Evolutionary conservation across 108 stramenopile species (phyloP), one percentile per base, ranked within the genome.

Genomic region (Conticribra weissflogii): DNA sequence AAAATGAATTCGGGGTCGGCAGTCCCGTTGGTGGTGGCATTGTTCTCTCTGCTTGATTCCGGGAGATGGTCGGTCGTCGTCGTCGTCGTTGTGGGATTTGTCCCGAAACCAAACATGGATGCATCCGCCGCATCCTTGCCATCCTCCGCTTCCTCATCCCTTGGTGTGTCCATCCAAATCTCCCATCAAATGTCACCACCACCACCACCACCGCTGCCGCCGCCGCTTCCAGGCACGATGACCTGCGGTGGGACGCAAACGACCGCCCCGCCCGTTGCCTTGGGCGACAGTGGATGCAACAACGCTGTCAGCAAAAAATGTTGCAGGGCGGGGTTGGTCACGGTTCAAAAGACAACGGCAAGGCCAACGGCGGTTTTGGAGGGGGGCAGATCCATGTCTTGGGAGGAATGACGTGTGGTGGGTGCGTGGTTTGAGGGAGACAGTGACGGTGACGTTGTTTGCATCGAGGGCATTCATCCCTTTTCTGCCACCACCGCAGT

Each of bases 301-400:
- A 95, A 64, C 33, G 89, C 88, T 14, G 85, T 83, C 27, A 89
- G 75, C 19, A 95, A 66, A 3, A 95, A 64, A 31, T 81, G 76
- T 23, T 85, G 65, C 2, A 95, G 63, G 3, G 88, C 85, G 14
- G 63, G 65, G 62, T 95, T 90, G 30, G 88, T 79, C 16, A 95
- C 51, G 18, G 85, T 82, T 17, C 83, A 82, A 69, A 95, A 92
- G 33, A 86, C 84, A 29, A 88, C 81, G 9, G 87, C 68, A 23
- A 90, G 55, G 22, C 78, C 83, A 76, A 90, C 63, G n/a, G 94
- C 94, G 2, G 94, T 84, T 71, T 91, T 90, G 24, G 89, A 88
- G 5, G 90, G 90, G 18, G 85, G 87, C 19, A 88, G 62, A 7
- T 84, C 76, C 64, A 71, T 71, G 47, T 58, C 72, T 31, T 59